Conservation (phyloP, 2,329 filamentous ascomycete species). For the Dothiorella sarmentorum region DNA sequence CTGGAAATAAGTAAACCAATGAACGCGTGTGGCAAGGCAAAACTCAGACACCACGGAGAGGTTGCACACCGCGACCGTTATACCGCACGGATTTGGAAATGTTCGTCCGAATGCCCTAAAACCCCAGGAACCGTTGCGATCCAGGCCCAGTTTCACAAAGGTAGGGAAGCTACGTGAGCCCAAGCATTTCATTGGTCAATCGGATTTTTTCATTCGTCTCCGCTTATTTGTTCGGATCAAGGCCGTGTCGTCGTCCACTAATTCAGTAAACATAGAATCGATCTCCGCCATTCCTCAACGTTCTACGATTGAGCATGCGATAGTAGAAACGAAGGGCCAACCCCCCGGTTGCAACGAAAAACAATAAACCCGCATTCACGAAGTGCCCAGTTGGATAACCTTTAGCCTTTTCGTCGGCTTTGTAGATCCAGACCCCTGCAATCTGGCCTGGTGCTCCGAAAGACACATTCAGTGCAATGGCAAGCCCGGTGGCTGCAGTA, state of each 20-base stretch:
- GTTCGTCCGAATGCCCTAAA: conserved; percentile 4
- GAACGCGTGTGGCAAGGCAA: background rate
- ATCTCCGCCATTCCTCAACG: conserved; percentile 6
- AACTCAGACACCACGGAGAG: background rate
- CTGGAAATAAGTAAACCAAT: conserved; percentile 7
- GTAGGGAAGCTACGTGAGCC: background rate
- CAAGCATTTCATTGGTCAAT: conserved; percentile 12
- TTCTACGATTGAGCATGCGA: conserved; percentile 42
- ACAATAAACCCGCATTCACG: conserved; percentile 59
- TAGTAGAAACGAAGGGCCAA: conserved; percentile 57
- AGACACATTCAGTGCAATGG: conserved; percentile 67
- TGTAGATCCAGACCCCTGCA: conserved; percentile 71
- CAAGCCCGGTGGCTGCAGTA: conserved; percentile 63
- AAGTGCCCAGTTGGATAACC: conserved; percentile 71
- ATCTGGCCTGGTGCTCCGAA: conserved; percentile 69
- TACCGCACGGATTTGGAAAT: background rate
- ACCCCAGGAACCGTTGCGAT: background rate
- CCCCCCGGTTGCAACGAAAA: conserved; percentile 57
- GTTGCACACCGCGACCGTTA: conserved; percentile 11
- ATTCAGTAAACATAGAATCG: conserved; percentile 15
- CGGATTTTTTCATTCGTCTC: background rate
- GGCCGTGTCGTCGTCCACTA: background rate
- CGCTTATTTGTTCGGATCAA: background rate
- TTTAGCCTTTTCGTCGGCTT: conserved; percentile 54
- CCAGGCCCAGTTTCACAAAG: background rate